Conservation (phyloP, 2,329 filamentous ascomycete genomes). For the Pyrenochaeta sp. region DNA sequence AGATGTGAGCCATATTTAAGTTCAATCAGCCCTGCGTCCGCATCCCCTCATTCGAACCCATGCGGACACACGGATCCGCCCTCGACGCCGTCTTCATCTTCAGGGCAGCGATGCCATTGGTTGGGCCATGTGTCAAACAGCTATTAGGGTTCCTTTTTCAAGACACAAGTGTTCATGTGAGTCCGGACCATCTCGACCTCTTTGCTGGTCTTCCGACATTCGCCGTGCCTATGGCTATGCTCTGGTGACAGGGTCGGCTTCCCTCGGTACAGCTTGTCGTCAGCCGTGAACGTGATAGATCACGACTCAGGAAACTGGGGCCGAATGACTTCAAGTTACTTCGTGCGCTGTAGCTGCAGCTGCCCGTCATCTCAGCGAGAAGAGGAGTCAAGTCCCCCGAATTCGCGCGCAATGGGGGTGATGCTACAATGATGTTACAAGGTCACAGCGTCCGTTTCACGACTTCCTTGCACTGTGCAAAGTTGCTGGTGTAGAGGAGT, state of each 20-base stretch:
- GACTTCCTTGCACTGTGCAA: no score
- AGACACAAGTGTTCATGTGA: slow-evolving; percentile 10
- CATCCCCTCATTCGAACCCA: slow-evolving; percentile 13
- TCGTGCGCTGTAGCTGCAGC: no score
- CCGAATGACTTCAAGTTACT: not conserved
- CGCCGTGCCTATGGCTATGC: slow-evolving; percentile 7
- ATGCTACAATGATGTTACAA: no score
- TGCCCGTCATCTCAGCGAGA: no score
- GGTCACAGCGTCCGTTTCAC: no score
- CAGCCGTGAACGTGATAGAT: slow-evolving; percentile 6
- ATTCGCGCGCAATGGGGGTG: no score
- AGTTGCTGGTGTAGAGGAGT: no score
- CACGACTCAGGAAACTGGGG: not conserved
- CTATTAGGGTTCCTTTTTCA: slow-evolving; percentile 3
- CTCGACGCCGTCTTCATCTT: not conserved
- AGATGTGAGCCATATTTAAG: slow-evolving; percentile 15
- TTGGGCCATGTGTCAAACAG: slow-evolving; percentile 4
- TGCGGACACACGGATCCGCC: slow-evolving; percentile 16
- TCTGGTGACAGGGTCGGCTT: slow-evolving; percentile 4
- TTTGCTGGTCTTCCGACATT: slow-evolving; percentile 17
- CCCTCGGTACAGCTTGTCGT: slow-evolving; percentile 19
- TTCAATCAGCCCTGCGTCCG: slow-evolving; percentile 9
- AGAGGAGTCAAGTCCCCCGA: no score
- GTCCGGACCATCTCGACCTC: not conserved
- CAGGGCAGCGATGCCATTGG: slow-evolving; percentile 15